Conservation (phyloP, 176 grass and related monocot species). For the Ensete glaucum region DNA sequence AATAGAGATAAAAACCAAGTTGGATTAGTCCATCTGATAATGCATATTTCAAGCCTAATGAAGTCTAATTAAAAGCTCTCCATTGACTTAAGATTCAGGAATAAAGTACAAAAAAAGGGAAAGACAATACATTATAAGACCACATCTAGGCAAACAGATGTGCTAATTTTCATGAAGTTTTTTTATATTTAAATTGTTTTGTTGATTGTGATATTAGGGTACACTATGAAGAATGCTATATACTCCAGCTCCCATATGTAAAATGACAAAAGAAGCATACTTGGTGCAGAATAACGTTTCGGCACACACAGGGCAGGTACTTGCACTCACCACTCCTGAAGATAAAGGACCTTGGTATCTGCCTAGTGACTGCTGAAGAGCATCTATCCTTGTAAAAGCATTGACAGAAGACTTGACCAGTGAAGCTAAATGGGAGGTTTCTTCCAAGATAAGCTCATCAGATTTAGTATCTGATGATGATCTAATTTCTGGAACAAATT, state of each 20-base stretch:
- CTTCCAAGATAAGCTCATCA: slow-evolving; percentile 42
- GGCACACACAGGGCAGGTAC: neutral
- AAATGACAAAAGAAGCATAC: neutral
- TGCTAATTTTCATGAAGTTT: neutral
- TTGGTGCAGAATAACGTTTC: neutral
- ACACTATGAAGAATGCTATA: neutral
- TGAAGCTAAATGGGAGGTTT: slow-evolving; percentile 40
- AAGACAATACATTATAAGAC: neutral
- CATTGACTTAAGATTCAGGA: neutral
- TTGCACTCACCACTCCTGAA: slow-evolving; percentile 54
- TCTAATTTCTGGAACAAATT: slow-evolving; percentile 58
- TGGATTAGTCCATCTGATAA: neutral
- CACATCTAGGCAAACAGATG: too few relatives aligned
- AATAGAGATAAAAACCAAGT: neutral
- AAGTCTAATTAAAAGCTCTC: neutral
- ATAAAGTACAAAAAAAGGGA: neutral
- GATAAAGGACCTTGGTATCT: slow-evolving; percentile 35
- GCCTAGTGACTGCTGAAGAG: slow-evolving; percentile 43
- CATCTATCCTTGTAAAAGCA: slow-evolving; percentile 39
- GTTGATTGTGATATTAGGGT: neutral
- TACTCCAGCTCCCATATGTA: too few relatives aligned
- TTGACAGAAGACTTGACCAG: slow-evolving; percentile 48
- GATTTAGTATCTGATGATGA: slow-evolving; percentile 25
- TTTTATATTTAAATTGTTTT: neutral
- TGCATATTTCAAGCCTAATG: neutral